Base-by-base conservation (phyloP, 2,329 filamentous ascomycete genomes). In the Aureobasidium uvarum region DNA sequence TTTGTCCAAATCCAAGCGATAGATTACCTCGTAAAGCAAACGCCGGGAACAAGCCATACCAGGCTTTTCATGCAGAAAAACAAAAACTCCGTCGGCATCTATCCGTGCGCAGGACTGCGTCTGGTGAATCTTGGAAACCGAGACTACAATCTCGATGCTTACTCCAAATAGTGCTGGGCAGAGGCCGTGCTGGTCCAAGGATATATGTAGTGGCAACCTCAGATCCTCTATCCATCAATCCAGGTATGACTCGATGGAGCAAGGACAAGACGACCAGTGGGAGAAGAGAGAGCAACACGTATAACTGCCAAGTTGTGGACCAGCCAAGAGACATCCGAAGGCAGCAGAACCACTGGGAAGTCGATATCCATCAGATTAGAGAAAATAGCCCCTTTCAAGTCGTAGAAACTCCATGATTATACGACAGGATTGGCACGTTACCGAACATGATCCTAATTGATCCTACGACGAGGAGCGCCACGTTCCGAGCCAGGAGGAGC, bases 401-500 rank as follows among this genome's bases (percentile, higher is more conserved):
- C 28, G 14, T 14, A 14, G 6, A 10, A 20, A 36, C 18, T 18
- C 8, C 18, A 36, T 20, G 7, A 2, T 28, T 20, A 8, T 28
- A 36, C n/a, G 13, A 25, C 28, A 13, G 31, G 31, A 54, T 23
- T 20, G 23, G 28, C 16, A 55, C 51, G 18, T 55, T 18, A 55
- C 33, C 33, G 28, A 41, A 16, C 36, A 41, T 23, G 51, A 58
- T 45, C 25, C 25, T 58, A 58, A 18, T 58, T 58, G 18, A 66
- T 52, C 14, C 64, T 46, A 33, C 64, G 64, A n/a, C 64, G 55
- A 51, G 54, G 55, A 28, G 64, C 48, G 48, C 55, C 64, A 59
- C 64, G 64, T 13, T 66, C 64, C 28, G 54, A 25, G 16, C 64
- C 56, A n/a, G 46, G 39, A 41, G 52, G 64, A 31, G 41, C 48